Percentiles rank a stretch among this genome's conserved stretches.
Evolutionary conservation across 192 early-diverging fungal genomes (phyloP).

Genomic region (Podila epigama): DNA sequence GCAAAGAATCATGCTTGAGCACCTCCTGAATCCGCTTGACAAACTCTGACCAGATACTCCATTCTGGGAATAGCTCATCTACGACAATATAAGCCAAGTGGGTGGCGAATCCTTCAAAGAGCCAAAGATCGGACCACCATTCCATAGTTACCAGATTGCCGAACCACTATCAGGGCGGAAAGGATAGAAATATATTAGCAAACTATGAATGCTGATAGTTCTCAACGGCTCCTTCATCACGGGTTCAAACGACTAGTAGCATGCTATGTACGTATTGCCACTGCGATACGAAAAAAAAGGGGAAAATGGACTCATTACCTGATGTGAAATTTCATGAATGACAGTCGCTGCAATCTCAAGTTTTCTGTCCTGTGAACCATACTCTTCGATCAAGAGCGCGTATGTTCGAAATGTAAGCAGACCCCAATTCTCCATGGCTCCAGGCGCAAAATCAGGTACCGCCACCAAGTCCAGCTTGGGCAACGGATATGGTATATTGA

Average conservation of each 20-base stretch:
- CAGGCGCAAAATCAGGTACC: conserved; percentile 66
- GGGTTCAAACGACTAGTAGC: too few relatives aligned
- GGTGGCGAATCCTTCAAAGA: conserved; percentile 58
- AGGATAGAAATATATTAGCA: too few relatives aligned
- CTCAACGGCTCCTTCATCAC: too few relatives aligned
- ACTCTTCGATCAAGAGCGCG: conserved; percentile 39
- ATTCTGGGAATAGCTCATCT: conserved; percentile 80
- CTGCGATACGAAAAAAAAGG: too few relatives aligned
- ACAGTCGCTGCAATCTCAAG: conserved; percentile 47
- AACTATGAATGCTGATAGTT: too few relatives aligned
- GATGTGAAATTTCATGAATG: conserved; percentile 52
- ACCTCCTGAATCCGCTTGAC: conserved; percentile 72
- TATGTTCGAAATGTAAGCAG: conserved; percentile 47
- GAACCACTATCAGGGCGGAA: conserved; percentile 58
- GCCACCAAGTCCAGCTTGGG: conserved; percentile 67
- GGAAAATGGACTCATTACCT: too few relatives aligned
- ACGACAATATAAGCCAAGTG: conserved; percentile 65
- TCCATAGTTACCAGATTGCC: conserved; percentile 57
- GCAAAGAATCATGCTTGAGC: conserved; percentile 73
- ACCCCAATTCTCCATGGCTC: conserved; percentile 71
- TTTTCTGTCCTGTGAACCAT: conserved; percentile 31
- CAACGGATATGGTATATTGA: conserved; percentile 57
- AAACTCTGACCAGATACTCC: conserved; percentile 80
- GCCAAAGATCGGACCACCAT: conserved; percentile 59
- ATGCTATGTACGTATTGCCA: too few relatives aligned